These are phyloP conservation scores for Furcasterigmium sp. DNA, from an alignment of 2,329 filamentous ascomycete genomes.

Conservation along the genomic window DNA sequence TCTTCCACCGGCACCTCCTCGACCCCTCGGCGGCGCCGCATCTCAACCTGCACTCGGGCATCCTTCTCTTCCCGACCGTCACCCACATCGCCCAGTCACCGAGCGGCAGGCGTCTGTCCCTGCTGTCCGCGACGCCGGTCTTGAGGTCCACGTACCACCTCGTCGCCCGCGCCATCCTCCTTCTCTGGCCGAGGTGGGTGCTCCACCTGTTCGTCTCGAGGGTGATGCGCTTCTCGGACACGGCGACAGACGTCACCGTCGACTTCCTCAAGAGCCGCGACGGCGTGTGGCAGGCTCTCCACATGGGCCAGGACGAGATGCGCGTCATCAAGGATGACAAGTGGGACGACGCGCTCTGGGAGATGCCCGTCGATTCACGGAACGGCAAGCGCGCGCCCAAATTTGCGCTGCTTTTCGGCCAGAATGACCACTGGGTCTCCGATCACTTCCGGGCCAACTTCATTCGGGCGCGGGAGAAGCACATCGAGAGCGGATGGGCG, in stretches of 20 bases:
- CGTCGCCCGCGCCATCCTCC: constrained; percentile 34
- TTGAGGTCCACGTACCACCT: constrained; percentile 35
- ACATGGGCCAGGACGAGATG: constrained; percentile 57
- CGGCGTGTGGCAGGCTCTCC: constrained; percentile 54
- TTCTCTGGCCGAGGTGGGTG: constrained; percentile 29
- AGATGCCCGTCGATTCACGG: constrained; percentile 18
- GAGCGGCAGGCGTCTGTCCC: constrained; percentile 47
- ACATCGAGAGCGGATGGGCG: constrained; percentile 30
- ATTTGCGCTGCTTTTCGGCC: constrained; percentile 56
- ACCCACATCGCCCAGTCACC: constrained; percentile 63
- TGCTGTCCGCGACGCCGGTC: constrained; percentile 34
- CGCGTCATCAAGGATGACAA: constrained; percentile 49
- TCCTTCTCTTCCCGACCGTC: constrained; percentile 71
- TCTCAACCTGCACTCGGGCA: constrained; percentile 42
- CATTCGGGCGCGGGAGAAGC: constrained; percentile 35
- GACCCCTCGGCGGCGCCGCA: constrained; percentile 24
- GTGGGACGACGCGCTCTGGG: constrained; percentile 58
- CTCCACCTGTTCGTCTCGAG: constrained; percentile 37
- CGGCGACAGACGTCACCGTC: constrained; percentile 44
- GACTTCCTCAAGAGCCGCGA: constrained; percentile 50
- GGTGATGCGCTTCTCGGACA: constrained; percentile 41
- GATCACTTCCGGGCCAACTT: constrained; percentile 50
- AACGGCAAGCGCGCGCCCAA: constrained; percentile 29
- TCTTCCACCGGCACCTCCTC: constrained; percentile 48
- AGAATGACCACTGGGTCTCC: constrained; percentile 59